Evolutionary conservation across 2,329 filamentous ascomycete species (phyloP).

Genomic region (Phaeosphaeriaceae sp.): DNA sequence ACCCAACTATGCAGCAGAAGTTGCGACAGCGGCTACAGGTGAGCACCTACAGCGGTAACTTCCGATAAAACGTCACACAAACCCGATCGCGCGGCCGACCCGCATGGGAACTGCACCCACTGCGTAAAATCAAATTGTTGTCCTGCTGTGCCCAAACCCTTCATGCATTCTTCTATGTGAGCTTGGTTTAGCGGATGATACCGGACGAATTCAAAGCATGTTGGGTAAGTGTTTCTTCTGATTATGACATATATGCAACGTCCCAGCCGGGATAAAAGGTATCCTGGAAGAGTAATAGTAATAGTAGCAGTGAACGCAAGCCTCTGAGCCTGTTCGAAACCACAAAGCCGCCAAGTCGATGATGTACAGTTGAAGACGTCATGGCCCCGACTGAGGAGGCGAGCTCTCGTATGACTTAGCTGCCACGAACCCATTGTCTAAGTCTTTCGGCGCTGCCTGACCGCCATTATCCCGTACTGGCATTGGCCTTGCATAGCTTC

Average conservation of each 20-base stretch:
- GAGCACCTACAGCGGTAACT: background rate
- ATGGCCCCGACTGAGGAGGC: too few species aligned
- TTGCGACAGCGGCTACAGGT: background rate
- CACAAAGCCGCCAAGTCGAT: background rate
- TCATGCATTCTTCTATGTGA: background rate
- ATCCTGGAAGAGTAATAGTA: too few species aligned
- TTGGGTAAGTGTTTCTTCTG: too few species aligned
- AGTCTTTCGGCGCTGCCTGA: background rate
- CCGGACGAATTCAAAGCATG: background rate
- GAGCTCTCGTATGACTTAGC: too few species aligned
- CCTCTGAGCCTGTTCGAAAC: background rate
- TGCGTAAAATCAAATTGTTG: slow-evolving; percentile 13
- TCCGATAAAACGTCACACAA: slow-evolving; percentile 15
- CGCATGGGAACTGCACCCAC: slow-evolving; percentile 13
- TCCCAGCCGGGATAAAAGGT: too few species aligned
- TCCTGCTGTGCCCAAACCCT: slow-evolving; percentile 3
- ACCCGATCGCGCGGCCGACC: slow-evolving; percentile 19
- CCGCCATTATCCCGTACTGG: slow-evolving; percentile 3
- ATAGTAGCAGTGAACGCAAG: background rate
- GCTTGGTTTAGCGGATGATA: background rate
- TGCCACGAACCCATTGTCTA: background rate
- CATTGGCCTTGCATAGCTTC: slow-evolving; percentile 18
- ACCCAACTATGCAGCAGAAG: background rate
- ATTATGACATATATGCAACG: too few species aligned
- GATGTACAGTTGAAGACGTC: too few species aligned